Conservation (phyloP, 805 yeast genomes). For the Myxozyma sirexii region DNA sequence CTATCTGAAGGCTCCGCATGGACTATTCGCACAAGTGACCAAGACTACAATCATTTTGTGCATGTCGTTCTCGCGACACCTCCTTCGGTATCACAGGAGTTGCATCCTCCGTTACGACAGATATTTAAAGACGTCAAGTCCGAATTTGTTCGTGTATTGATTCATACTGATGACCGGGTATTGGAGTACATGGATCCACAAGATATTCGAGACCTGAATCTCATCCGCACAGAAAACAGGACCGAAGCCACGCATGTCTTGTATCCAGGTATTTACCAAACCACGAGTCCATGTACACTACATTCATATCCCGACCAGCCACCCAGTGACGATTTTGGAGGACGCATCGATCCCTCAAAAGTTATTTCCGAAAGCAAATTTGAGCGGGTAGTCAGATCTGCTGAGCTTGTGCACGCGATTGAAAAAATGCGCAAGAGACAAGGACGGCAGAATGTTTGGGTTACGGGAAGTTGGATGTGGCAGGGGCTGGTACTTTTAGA, state of each 20-base stretch:
- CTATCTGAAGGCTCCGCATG: slow-evolving; percentile 23
- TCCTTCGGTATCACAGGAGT: slow-evolving; percentile 9
- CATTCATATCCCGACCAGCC: neutral
- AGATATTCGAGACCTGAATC: slow-evolving; percentile 29
- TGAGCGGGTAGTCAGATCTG: slow-evolving; percentile 28
- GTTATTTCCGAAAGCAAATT: slow-evolving; percentile 18
- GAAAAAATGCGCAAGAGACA: slow-evolving; percentile 21
- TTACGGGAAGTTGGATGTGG: slow-evolving; percentile 32
- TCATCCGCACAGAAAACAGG: neutral
- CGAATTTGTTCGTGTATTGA: slow-evolving; percentile 19
- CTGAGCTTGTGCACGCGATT: slow-evolving; percentile 21
- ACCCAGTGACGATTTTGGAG: slow-evolving; percentile 19
- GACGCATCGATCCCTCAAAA: slow-evolving; percentile 20
- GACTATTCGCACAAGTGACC: slow-evolving; percentile 16
- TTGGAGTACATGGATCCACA: slow-evolving; percentile 9
- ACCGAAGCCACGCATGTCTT: slow-evolving; percentile 30
- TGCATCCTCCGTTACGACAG: slow-evolving; percentile 12
- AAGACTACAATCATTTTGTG: slow-evolving; percentile 13
- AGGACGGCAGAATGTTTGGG: slow-evolving; percentile 30
- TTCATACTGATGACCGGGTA: slow-evolving; percentile 29
- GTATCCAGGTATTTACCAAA: slow-evolving; percentile 27
- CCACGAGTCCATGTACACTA: slow-evolving; percentile 22
- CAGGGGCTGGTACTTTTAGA: slow-evolving; percentile 30
- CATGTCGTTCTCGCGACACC: slow-evolving; percentile 29
- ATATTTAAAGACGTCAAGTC: slow-evolving; percentile 15